Evolutionary conservation across 345 rosid species (phyloP).

Genomic region (Microcos paniculata): DNA sequence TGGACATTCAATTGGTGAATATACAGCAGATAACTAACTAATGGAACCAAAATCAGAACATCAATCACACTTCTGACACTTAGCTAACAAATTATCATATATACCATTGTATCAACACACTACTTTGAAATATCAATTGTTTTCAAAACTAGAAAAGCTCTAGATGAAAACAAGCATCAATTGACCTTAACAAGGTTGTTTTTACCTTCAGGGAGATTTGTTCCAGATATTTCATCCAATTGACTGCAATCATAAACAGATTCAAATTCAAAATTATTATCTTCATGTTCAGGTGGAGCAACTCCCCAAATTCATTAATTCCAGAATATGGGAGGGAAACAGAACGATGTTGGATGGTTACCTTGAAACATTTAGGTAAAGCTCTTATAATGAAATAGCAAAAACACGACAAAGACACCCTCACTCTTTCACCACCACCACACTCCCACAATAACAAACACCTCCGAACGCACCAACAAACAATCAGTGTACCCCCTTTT

Average conservation of each 20-base stretch:
- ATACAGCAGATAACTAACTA: not conserved
- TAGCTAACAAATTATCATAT: not conserved
- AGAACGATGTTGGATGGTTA: conserved; percentile 1
- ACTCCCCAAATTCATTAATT: conserved; percentile 44
- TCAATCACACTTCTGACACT: not conserved
- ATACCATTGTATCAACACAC: not conserved
- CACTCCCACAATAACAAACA: too few relatives aligned
- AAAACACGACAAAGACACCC: not conserved
- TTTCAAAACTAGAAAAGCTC: not conserved
- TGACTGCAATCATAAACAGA: conserved; percentile 42
- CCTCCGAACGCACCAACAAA: too few relatives aligned
- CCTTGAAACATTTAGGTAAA: conserved; percentile 10
- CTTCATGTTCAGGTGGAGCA: conserved; percentile 44
- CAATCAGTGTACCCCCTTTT: conserved; percentile 77
- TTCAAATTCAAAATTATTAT: conserved; percentile 38
- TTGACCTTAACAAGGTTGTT: conserved; percentile 67
- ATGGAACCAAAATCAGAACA: conserved; percentile 8
- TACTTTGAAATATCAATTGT: not conserved
- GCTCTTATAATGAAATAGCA: conserved; percentile 1
- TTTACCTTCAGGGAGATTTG: conserved; percentile 51
- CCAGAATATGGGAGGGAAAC: conserved; percentile 47
- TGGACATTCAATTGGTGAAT: too few relatives aligned
- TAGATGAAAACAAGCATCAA: not conserved
- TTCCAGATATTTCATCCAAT: conserved; percentile 58
- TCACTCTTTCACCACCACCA: not conserved